phyloP scores from a whole-genome alignment of 225 moss, liverwort and hornwort species.

The Thuidium tamariscinum region DNA sequence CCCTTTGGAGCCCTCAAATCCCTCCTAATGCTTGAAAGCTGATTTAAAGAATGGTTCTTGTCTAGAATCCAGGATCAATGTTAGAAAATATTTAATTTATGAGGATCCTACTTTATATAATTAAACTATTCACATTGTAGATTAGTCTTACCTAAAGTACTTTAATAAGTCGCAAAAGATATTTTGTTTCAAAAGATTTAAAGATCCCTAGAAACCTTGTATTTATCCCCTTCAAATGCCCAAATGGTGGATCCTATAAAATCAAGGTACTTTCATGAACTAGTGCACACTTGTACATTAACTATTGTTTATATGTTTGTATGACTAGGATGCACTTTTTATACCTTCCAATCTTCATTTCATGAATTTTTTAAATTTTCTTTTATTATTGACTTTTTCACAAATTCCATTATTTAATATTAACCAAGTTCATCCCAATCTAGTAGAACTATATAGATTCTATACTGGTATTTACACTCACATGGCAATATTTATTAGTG shows the following conservation, averaged over 20 bases:
- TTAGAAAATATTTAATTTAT: neutral
- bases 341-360: neutral
- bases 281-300: rapidly evolving
- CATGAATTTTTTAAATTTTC: neutral
- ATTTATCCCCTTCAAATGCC: neutral
- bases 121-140: neutral
- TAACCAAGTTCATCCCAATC: rapidly evolving
- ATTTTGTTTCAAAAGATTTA: neutral
- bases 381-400: neutral
- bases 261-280: neutral
- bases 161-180: neutral
- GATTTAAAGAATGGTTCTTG: rapidly evolving
- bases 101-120: neutral
- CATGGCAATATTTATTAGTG: neutral
- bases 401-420: neutral
- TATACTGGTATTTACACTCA: rapidly evolving
- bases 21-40: neutral
- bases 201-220: neutral
- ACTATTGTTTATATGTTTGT: neutral
- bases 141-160: rapidly evolving
- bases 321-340: rapidly evolving
- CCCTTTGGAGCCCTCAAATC: too few species aligned
- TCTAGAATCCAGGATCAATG: neutral
- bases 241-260: rapidly evolving
- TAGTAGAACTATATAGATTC: rapidly evolving